These are phyloP conservation scores for Pseudocercospora cruenta DNA, from an alignment of 2,329 filamentous ascomycete species.

Conservation along the genomic window DNA sequence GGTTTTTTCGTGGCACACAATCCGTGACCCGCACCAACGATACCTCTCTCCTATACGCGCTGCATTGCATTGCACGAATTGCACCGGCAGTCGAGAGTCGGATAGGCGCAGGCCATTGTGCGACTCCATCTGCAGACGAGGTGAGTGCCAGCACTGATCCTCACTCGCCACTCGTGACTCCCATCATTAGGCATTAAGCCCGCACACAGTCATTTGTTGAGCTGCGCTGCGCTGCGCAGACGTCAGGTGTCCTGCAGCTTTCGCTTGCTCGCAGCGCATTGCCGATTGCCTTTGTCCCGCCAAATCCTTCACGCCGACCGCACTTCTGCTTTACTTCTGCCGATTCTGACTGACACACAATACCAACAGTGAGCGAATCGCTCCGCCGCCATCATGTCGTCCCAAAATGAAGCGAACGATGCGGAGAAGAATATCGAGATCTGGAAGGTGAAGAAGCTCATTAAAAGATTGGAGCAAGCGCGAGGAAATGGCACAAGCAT, in stretches of 20 bases:
- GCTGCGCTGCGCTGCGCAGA: not conserved
- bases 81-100: not conserved
- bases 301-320: constrained; percentile 3
- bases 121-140: not conserved
- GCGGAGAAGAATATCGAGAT: constrained; percentile 96
- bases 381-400: constrained; percentile 71
- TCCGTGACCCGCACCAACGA: not conserved
- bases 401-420: constrained; percentile 81
- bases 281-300: constrained; percentile 9
- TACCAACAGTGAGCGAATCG: constrained; percentile 23
- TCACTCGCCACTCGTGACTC: not conserved
- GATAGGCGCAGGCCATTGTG: not conserved
- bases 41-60: not conserved
- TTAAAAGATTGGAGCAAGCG: constrained; percentile 96
- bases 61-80: too few species aligned
- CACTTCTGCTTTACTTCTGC: not conserved
- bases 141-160: not conserved
- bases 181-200: not conserved
- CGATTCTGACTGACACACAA: constrained; percentile 13
- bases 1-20: not conserved
- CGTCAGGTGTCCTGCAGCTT: not conserved
- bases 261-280: not conserved
- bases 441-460: constrained; percentile 99
- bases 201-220: not conserved
- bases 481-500: constrained; percentile 98